A percentile compares a stretch with the other conserved stretches of the same genome.
phyloP scores from a whole-genome alignment of 352 stramenopile species.

The Globisporangium paroecandrum region DNA sequence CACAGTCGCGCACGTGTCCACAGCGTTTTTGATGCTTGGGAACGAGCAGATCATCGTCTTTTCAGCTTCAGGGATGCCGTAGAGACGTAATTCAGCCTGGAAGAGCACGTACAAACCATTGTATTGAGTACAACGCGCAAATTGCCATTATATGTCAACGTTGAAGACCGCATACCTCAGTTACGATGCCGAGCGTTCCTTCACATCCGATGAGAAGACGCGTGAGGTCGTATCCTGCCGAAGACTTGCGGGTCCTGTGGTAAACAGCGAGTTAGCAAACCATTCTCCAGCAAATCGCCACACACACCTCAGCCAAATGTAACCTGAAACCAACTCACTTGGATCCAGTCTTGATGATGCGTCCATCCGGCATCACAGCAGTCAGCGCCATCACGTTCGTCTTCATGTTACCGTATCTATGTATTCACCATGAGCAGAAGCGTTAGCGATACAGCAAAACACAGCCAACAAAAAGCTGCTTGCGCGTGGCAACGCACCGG shows the following conservation, averaged over 20 bases:
- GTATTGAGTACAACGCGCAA: neutral
- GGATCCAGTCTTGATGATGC: slow-evolving; percentile 88
- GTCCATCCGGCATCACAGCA: slow-evolving; percentile 88
- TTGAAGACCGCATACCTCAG: slow-evolving; percentile 46
- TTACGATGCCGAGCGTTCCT: slow-evolving; percentile 95
- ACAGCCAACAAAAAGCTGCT: neutral
- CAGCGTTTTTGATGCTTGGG: slow-evolving; percentile 80
- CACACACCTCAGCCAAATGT: neutral
- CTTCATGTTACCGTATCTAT: slow-evolving; percentile 95
- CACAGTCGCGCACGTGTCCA: slow-evolving; percentile 78
- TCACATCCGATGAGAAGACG: slow-evolving; percentile 94
- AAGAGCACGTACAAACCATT: neutral
- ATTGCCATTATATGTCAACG: neutral
- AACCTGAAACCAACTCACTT: slow-evolving; percentile 34
- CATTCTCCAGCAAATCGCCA: neutral
- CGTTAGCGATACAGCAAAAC: neutral
- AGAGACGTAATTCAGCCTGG: slow-evolving; percentile 90
- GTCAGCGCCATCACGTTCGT: slow-evolving; percentile 94
- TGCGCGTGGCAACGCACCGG: slow-evolving; percentile 22
- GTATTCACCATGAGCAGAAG: neutral
- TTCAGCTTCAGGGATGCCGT: slow-evolving; percentile 88
- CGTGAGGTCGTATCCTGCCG: slow-evolving; percentile 96
- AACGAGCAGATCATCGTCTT: slow-evolving; percentile 94
- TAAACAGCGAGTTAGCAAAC: slow-evolving; percentile 1
- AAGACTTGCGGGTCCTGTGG: slow-evolving; percentile 90